phyloP scores from a whole-genome alignment of 2,329 filamentous ascomycete species.

The Fusarium succisae region DNA sequence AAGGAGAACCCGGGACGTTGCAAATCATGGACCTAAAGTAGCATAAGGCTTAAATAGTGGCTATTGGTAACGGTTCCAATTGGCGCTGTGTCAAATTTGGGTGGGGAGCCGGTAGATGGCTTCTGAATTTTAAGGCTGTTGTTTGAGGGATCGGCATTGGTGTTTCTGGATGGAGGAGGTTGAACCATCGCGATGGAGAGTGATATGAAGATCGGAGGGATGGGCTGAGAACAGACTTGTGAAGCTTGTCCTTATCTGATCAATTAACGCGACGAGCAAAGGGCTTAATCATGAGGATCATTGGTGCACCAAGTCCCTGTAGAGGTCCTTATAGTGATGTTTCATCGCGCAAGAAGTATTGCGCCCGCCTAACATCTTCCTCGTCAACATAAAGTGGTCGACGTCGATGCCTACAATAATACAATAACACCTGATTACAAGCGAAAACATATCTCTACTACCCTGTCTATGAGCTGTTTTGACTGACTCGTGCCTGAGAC shows the following conservation, averaged over 20 bases:
- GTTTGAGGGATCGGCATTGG: not conserved
- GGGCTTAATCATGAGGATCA: not conserved
- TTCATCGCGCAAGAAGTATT: not conserved
- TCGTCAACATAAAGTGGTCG: not conserved
- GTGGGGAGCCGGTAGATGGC: not conserved
- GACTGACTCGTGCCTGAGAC: not conserved
- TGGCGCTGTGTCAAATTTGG: not conserved
- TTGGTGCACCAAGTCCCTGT: not conserved
- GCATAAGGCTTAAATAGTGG: not conserved
- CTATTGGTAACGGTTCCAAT: not conserved
- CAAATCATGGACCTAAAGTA: not conserved
- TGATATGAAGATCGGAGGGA: not conserved
- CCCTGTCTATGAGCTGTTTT: not conserved
- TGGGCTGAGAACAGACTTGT: not conserved
- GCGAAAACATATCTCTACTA: accelerated
- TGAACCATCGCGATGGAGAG: not conserved
- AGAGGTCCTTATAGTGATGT: not conserved
- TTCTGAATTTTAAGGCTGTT: not conserved
- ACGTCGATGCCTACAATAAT: not conserved
- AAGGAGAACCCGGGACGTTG: not conserved
- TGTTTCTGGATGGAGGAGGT: not conserved
- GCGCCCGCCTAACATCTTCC: no score
- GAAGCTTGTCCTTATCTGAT: not conserved
- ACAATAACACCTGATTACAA: not conserved
- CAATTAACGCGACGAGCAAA: not conserved